Conservation (phyloP, 192 early-diverging fungal genomes). For the Umbelopsis sp. region DNA sequence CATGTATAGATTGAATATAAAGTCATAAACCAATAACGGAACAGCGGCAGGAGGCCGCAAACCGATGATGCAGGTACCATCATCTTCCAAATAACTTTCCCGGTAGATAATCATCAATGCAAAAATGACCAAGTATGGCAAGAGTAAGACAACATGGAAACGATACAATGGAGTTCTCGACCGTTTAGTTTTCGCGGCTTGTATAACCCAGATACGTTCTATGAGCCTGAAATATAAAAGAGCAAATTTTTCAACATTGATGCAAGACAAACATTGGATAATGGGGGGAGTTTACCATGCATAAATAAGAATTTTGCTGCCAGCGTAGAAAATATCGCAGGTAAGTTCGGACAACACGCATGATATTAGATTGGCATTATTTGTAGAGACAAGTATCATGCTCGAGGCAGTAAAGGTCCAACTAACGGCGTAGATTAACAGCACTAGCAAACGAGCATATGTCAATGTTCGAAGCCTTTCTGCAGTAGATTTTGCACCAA, state of each 20-base stretch:
- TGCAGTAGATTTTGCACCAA: constrained; percentile 45
- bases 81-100: constrained; percentile 24
- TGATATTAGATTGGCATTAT: constrained; percentile 38
- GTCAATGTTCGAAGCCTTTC: constrained; percentile 37
- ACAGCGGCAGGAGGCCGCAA: constrained; percentile 30
- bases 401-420: constrained; percentile 46
- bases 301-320: constrained; percentile 43
- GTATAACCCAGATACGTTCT: constrained; percentile 37
- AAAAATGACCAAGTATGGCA: constrained; percentile 41
- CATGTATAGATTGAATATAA: constrained; percentile 43
- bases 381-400: constrained; percentile 44
- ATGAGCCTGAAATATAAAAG: constrained; percentile 30
- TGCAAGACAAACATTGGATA: neutral
- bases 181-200: constrained; percentile 31
- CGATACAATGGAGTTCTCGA: constrained; percentile 26
- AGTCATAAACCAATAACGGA: constrained; percentile 39
- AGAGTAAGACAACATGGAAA: constrained; percentile 29
- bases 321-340: constrained; percentile 45
- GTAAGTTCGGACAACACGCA: constrained; percentile 41
- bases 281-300: constrained; percentile 34
- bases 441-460: constrained; percentile 46
- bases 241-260: neutral
- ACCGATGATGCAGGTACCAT: constrained; percentile 39
- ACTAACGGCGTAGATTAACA: constrained; percentile 41
- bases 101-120: constrained; percentile 36